Evolutionary conservation across 2,329 filamentous ascomycete genomes (phyloP).

Genomic region (Cladophialophora immunda): DNA sequence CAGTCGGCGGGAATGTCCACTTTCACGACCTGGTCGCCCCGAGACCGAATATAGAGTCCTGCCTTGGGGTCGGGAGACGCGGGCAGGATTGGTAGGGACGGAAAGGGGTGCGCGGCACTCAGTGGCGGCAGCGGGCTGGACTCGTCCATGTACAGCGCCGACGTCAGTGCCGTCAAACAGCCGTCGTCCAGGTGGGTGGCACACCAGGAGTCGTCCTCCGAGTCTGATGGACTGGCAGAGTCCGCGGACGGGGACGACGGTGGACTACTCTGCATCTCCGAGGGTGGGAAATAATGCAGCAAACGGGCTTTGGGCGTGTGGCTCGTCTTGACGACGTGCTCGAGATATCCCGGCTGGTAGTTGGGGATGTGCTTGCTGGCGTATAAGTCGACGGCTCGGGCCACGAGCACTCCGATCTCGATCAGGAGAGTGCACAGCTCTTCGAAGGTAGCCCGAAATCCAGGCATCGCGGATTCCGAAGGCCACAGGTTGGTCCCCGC

Average conservation of each 20-base stretch:
- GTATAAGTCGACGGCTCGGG: slow-evolving; percentile 86
- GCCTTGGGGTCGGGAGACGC: slow-evolving; percentile 81
- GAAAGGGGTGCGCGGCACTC: background rate
- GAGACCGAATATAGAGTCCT: slow-evolving; percentile 92
- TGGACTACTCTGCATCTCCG: slow-evolving; percentile 2
- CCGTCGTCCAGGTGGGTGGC: slow-evolving; percentile 81
- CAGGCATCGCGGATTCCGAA: slow-evolving; percentile 66
- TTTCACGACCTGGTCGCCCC: slow-evolving; percentile 80
- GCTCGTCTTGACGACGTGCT: slow-evolving; percentile 84
- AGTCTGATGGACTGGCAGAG: slow-evolving; percentile 20
- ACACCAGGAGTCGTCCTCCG: slow-evolving; percentile 86
- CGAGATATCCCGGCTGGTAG: slow-evolving; percentile 78
- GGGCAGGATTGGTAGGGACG: slow-evolving; percentile 65
- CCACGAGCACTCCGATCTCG: slow-evolving; percentile 85
- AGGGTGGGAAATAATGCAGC: slow-evolving; percentile 84
- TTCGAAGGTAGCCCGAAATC: slow-evolving; percentile 77
- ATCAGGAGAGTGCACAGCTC: slow-evolving; percentile 84
- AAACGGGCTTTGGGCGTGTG: slow-evolving; percentile 89
- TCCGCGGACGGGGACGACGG: slow-evolving; percentile 7
- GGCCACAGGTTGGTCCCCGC: slow-evolving; percentile 81
- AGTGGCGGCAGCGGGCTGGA: slow-evolving; percentile 45
- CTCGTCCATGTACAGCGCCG: slow-evolving; percentile 95
- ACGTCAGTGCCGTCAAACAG: slow-evolving; percentile 90
- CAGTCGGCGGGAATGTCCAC: slow-evolving; percentile 90
- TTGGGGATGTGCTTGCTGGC: slow-evolving; percentile 78